phyloP scores from a whole-genome alignment of 75 land plant species.

The Cunninghamia lanceolata region DNA sequence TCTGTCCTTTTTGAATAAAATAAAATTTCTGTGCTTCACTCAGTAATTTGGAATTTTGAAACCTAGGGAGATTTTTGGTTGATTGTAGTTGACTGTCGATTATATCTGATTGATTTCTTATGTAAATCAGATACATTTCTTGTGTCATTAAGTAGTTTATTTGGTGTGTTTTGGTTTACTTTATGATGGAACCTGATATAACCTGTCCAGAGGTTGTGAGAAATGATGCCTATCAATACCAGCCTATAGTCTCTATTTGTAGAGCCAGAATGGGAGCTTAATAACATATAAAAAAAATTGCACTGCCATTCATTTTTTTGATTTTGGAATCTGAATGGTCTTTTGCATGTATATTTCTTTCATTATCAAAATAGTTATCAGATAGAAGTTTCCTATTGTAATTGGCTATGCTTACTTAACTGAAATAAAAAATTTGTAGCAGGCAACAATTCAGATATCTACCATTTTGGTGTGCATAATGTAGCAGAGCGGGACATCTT shows the following conservation, averaged over 20 bases:
- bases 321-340: not conserved
- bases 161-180: not conserved
- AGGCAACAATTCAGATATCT: constrained; percentile 3
- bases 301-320: not conserved
- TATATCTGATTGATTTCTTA: not conserved
- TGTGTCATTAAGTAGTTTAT: no score
- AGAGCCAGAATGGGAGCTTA: not conserved
- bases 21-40: not conserved
- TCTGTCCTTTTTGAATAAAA: not conserved
- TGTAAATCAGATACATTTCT: no score
- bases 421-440: not conserved
- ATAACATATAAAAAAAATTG: not conserved
- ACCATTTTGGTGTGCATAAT: constrained; percentile 28
- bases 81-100: not conserved
- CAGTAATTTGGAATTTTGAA: not conserved
- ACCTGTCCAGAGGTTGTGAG: no score
- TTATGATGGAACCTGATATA: not conserved
- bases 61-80: not conserved
- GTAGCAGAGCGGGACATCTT: constrained; percentile 80
- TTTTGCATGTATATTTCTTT: not conserved
- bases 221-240: not conserved
- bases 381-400: not conserved
- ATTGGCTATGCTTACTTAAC: not conserved
- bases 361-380: not conserved
- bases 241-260: not conserved